Percentiles rank a stretch among this genome's conserved stretches.
These are phyloP conservation scores for Parietichytrium sp. DNA, from an alignment of 108 stramenopile genomes.

Conservation along the genomic window DNA sequence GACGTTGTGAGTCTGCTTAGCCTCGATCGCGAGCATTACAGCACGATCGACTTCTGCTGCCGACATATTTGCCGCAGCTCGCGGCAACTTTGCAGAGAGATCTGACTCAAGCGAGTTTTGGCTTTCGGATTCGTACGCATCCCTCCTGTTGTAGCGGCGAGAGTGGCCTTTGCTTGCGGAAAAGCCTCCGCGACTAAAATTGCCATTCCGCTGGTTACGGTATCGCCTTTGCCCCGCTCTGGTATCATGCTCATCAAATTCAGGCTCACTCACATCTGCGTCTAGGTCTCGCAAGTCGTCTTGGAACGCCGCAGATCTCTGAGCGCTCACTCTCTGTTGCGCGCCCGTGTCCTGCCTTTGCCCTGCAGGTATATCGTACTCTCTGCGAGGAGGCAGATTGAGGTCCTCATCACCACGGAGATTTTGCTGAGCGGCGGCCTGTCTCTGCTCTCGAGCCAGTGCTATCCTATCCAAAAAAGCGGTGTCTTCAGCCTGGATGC, in stretches of 20 bases:
- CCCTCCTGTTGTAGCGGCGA: not conserved
- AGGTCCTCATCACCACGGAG: not conserved
- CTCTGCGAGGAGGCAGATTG: not conserved
- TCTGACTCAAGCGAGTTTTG: not conserved
- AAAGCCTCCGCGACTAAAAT: not conserved
- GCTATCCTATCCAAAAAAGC: not conserved
- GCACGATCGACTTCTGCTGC: constrained; percentile 28
- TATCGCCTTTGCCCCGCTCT: not conserved
- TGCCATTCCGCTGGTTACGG: not conserved
- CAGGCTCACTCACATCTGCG: not conserved
- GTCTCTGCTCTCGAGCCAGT: not conserved
- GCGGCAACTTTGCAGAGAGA: constrained; percentile 1
- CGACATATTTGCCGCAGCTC: not conserved
- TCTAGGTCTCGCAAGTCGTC: no score
- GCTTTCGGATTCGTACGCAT: not conserved
- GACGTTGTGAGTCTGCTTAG: constrained; percentile 7
- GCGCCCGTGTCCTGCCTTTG: not conserved
- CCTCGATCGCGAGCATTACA: constrained; percentile 12
- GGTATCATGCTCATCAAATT: not conserved
- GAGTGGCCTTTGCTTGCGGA: not conserved
- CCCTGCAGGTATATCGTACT: not conserved
- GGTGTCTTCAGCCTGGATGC: not conserved
- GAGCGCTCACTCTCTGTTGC: no score
- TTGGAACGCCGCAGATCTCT: no score
- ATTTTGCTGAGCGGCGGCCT: not conserved